A percentile compares a stretch with the other conserved stretches of the same genome.
These are phyloP conservation scores for Cyberlindnera nakhonratchasimensis DNA, from an alignment of 805 yeast genomes.

Conservation along the genomic window DNA sequence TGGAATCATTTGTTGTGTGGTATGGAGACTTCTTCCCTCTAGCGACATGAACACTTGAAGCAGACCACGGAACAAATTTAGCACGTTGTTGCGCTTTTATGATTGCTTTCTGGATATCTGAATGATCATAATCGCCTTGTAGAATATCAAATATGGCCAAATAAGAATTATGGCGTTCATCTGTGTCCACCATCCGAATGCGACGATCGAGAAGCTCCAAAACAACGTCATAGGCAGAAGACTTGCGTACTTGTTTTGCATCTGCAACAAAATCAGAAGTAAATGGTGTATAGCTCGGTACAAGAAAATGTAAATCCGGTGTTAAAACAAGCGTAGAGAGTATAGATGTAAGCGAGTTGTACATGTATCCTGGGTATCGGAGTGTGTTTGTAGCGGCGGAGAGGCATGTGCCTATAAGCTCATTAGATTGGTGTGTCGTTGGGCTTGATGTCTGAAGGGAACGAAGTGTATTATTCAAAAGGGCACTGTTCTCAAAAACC, in stretches of 20 bases:
- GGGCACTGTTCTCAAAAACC: conserved; percentile 89
- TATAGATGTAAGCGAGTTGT: conserved; percentile 78
- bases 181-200: conserved; percentile 61
- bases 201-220: conserved; percentile 78
- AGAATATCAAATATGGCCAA: conserved; percentile 68
- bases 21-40: conserved; percentile 71
- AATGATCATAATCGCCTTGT: conserved; percentile 60
- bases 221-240: conserved; percentile 82
- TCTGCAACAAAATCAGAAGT: conserved; percentile 61
- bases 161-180: conserved; percentile 46
- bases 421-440: conserved; percentile 77
- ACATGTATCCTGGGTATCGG: conserved; percentile 89
- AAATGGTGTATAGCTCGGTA: conserved; percentile 76
- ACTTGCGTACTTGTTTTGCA: conserved; percentile 57
- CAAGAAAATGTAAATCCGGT: conserved; percentile 74
- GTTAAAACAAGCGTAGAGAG: conserved; percentile 81
- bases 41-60: conserved; percentile 75
- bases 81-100: conserved; percentile 62
- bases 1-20: conserved; percentile 30
- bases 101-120: conserved; percentile 68
- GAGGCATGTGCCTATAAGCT: conserved; percentile 78
- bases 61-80: conserved; percentile 82
- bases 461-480: conserved; percentile 65
- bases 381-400: conserved; percentile 83
- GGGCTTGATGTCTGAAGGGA: conserved; percentile 55